A percentile compares a stretch with the other conserved stretches of the same genome.
phyloP scores from a whole-genome alignment of 495 filamentous ascomycete genomes.

The Penicillium soppii region DNA sequence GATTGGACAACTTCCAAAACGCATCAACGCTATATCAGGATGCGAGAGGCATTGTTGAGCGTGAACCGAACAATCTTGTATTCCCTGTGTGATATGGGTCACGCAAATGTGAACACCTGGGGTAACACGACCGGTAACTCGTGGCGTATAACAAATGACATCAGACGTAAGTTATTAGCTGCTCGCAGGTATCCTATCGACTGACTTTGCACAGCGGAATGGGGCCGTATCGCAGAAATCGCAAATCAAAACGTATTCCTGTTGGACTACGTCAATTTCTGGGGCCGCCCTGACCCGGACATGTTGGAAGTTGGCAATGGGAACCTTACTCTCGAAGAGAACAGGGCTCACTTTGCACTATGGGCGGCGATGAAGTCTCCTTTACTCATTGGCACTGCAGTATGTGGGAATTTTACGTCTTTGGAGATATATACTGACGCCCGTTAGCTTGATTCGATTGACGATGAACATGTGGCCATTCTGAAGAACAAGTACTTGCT shows the following conservation, averaged over 20 bases:
- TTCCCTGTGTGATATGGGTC: conserved; percentile 66
- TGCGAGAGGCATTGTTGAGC: conserved; percentile 59
- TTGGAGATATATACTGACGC: conserved; percentile 2
- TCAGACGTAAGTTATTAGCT: conserved; percentile 33
- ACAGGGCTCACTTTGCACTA: conserved; percentile 49
- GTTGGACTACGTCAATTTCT: conserved; percentile 49
- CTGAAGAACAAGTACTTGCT: conserved; percentile 60
- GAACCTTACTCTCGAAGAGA: conserved; percentile 49
- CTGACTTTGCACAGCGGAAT: conserved; percentile 29
- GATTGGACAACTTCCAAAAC: conserved; percentile 54
- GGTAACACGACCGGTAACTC: conserved; percentile 49
- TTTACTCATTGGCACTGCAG: conserved; percentile 54
- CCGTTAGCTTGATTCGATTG: conserved; percentile 43
- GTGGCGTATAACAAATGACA: conserved; percentile 59
- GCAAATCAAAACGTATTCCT: conserved; percentile 47
- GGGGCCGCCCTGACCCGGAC: conserved; percentile 60
- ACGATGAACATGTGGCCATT: conserved; percentile 44
- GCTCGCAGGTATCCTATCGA: conserved; percentile 5
- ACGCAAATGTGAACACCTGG: conserved; percentile 52
- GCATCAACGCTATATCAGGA: conserved; percentile 50
- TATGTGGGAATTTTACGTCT: conserved; percentile 25
- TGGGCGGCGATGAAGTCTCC: conserved; percentile 61
- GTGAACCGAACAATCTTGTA: conserved; percentile 60
- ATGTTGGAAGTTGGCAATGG: conserved; percentile 72
- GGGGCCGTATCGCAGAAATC: conserved; percentile 41